Percentiles rank a stretch among this genome's conserved stretches.
These are phyloP conservation scores for Penicillium simplicissimum DNA, from an alignment of 495 filamentous ascomycete genomes.

Conservation along the genomic window DNA sequence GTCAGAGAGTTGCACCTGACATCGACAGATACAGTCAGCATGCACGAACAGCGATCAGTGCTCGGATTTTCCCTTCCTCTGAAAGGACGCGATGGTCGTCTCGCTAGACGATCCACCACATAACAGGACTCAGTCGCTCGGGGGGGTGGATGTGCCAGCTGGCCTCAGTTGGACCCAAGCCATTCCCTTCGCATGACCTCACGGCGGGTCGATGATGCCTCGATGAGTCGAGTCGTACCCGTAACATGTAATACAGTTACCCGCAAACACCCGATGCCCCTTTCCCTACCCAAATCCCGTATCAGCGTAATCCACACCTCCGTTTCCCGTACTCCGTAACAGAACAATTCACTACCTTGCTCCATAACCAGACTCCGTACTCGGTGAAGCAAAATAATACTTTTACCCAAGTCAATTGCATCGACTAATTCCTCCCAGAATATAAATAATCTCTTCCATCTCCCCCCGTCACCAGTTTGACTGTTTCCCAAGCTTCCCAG, in stretches of 20 bases:
- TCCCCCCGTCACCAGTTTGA: not conserved
- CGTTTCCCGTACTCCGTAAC: not conserved
- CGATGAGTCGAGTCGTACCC: slow-evolving; percentile 19
- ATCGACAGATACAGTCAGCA: not conserved
- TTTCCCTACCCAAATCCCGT: not conserved
- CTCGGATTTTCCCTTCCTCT: not conserved
- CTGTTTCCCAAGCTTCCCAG: not conserved
- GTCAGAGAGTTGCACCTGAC: no score
- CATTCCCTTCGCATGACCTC: slow-evolving; percentile 26
- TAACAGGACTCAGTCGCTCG: not conserved
- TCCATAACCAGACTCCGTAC: not conserved
- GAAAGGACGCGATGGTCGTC: not conserved
- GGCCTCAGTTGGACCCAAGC: slow-evolving; percentile 15
- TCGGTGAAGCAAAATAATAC: not conserved
- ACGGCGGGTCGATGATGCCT: slow-evolving; percentile 30
- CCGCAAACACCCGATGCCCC: slow-evolving; percentile 26
- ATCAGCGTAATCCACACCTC: not conserved
- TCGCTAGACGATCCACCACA: not conserved
- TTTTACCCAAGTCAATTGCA: not conserved
- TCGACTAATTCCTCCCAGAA: not conserved
- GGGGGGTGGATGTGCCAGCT: slow-evolving; percentile 11
- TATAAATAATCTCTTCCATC: not conserved
- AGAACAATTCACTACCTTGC: not conserved
- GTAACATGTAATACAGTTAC: slow-evolving; percentile 18
- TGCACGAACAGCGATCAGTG: not conserved